phyloP scores from a whole-genome alignment of 371 early-diverging fungal species.

The Lichtheimia ramosa region DNA sequence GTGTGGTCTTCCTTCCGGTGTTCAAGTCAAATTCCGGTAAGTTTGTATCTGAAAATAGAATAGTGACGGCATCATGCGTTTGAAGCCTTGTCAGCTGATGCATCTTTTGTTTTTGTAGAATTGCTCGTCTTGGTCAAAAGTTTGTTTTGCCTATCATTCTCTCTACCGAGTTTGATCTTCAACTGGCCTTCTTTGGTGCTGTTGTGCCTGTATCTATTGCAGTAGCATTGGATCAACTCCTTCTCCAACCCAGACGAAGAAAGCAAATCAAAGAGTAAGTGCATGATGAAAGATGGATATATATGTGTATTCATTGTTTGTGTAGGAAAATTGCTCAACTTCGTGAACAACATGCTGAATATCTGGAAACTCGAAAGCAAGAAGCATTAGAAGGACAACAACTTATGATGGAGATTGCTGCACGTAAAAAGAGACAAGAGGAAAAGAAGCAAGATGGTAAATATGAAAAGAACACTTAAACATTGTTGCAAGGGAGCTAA shows the following conservation, averaged over 20 bases:
- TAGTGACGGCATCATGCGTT: neutral
- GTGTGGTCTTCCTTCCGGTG: conserved; percentile 71
- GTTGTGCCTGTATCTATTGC: conserved; percentile 67
- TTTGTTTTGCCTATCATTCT: conserved; percentile 81
- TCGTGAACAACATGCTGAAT: conserved; percentile 74
- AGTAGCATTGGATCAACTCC: conserved; percentile 64
- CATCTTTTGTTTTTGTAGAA: conserved; percentile 43
- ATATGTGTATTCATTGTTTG: neutral
- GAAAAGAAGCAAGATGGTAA: conserved; percentile 61
- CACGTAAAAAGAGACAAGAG: conserved; percentile 69
- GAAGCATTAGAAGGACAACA: conserved; percentile 80
- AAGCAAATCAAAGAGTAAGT: conserved; percentile 60
- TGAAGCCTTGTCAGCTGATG: conserved; percentile 1
- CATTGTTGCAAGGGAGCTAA: neutral
- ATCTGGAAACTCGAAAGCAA: conserved; percentile 67
- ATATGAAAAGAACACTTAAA: neutral
- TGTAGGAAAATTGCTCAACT: conserved; percentile 69
- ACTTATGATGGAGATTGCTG: conserved; percentile 70
- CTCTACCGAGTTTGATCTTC: conserved; percentile 69
- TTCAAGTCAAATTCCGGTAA: conserved; percentile 71
- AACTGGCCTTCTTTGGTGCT: conserved; percentile 66
- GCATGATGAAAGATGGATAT: neutral
- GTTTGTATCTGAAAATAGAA: conserved; percentile 6
- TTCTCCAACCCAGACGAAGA: conserved; percentile 72
- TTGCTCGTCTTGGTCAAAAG: conserved; percentile 83